These are phyloP conservation scores for Gonium pectorale DNA, from an alignment of 139 green algal genomes.

Conservation along the genomic window DNA sequence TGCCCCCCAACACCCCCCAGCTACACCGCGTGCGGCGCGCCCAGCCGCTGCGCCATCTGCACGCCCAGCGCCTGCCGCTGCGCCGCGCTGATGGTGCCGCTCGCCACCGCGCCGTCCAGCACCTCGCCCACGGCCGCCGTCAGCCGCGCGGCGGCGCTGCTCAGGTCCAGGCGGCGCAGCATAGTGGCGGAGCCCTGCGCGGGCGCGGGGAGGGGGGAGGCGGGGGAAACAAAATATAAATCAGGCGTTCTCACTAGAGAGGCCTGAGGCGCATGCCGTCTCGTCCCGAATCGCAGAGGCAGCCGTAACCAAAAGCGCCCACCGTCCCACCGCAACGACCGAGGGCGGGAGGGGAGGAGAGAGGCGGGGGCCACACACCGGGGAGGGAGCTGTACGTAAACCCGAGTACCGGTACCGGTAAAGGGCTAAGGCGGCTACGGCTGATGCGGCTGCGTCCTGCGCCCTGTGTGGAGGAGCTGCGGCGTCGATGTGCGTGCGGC, in stretches of 20 bases:
- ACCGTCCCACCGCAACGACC: no score
- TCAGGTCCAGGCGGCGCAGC: slow-evolving; percentile 64
- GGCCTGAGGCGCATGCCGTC: no score
- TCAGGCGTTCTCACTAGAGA: no score
- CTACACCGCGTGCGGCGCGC: slow-evolving; percentile 38
- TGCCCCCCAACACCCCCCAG: no score
- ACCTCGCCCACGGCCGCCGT: slow-evolving; percentile 70
- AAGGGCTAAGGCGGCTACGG: no score
- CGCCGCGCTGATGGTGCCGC: slow-evolving; percentile 61
- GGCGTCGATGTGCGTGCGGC: no score
- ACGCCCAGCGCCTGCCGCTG: slow-evolving; percentile 66
- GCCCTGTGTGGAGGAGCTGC: no score
- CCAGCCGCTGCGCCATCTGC: slow-evolving; percentile 68
- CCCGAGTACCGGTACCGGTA: no score
- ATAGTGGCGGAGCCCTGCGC: slow-evolving; percentile 61
- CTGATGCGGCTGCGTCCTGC: no score
- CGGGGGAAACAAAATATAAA: no score
- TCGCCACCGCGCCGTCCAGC: slow-evolving; percentile 58
- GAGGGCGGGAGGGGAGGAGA: neutral
- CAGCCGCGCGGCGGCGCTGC: slow-evolving; percentile 43
- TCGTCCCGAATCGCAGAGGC: neutral
- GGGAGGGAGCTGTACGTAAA: neutral
- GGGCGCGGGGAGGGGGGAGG: neutral
- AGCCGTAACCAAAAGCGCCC: no score
- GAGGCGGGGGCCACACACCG: neutral